These are phyloP conservation scores for Carex scoparia DNA, from an alignment of 176 grass and related monocot genomes.

Conservation along the genomic window DNA sequence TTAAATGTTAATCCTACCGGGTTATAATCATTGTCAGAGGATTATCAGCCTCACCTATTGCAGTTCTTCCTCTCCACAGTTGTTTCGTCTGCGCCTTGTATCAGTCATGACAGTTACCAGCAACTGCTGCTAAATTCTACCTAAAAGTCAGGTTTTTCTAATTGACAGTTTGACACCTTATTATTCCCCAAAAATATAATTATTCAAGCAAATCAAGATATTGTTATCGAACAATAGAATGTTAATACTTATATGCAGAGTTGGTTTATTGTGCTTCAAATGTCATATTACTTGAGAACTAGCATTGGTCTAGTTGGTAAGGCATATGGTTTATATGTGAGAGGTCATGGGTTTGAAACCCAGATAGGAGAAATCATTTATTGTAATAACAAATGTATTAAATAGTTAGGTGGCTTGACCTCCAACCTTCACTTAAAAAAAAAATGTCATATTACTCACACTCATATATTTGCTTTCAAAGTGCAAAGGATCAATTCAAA, in stretches of 20 bases:
- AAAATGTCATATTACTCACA: no score
- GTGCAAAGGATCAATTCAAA: no score
- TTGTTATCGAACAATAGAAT: neutral
- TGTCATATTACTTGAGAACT: neutral
- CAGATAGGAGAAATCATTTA: no score
- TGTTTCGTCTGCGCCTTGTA: neutral
- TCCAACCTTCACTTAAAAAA: neutral
- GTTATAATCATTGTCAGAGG: neutral
- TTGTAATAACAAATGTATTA: no score
- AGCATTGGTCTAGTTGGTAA: no score
- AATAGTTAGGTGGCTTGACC: no score
- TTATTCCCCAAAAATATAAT: neutral
- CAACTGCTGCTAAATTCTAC: neutral
- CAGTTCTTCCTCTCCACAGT: neutral
- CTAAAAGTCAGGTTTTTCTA: neutral
- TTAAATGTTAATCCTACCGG: neutral
- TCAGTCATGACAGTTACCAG: neutral
- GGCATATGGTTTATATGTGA: no score
- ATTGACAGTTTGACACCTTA: neutral
- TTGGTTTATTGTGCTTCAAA: no score
- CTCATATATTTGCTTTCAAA: no score
- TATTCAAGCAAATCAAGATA: neutral
- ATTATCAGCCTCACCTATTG: neutral
- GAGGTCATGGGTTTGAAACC: no score
- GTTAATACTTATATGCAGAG: neutral